Evolutionary conservation across 352 stramenopile species (phyloP).

Genomic region (Plasmopara viticola): DNA sequence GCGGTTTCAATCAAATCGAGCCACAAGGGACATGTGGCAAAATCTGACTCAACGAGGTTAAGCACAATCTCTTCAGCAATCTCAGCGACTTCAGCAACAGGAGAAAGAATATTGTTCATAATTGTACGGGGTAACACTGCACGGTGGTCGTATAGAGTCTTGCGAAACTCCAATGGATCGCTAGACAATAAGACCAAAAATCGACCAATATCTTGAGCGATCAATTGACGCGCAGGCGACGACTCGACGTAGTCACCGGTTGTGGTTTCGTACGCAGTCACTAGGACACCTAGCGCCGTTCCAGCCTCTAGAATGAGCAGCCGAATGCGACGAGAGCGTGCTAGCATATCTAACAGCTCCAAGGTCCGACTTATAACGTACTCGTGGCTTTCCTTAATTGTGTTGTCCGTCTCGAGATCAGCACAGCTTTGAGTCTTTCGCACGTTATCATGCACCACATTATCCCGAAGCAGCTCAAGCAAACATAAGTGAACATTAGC

Average conservation of each 20-base stretch:
- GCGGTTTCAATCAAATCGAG: conserved; percentile 59
- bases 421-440: conserved; percentile 15
- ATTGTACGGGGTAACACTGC: conserved; percentile 45
- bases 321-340: conserved; percentile 55
- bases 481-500: conserved; percentile 59
- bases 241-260: conserved; percentile 33
- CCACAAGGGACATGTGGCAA: conserved; percentile 78
- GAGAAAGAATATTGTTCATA: conserved; percentile 59
- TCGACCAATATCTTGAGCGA: conserved; percentile 40
- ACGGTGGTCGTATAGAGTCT: conserved; percentile 70
- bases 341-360: conserved; percentile 46
- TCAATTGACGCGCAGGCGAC: conserved; percentile 29
- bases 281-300: conserved; percentile 40
- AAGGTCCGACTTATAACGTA: conserved; percentile 31
- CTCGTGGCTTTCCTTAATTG: conserved; percentile 20
- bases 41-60: conserved; percentile 76
- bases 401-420: conserved; percentile 13
- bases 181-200: conserved; percentile 64
- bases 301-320: conserved; percentile 65
- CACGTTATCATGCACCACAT: conserved; percentile 18
- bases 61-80: conserved; percentile 68
- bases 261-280: conserved; percentile 46
- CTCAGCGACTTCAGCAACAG: conserved; percentile 37
- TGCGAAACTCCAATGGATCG: conserved; percentile 75
- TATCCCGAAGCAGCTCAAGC: conserved; percentile 48